Base-by-base conservation (phyloP, 139 green algal genomes). In the Mesotaenium endlicherianum region DNA sequence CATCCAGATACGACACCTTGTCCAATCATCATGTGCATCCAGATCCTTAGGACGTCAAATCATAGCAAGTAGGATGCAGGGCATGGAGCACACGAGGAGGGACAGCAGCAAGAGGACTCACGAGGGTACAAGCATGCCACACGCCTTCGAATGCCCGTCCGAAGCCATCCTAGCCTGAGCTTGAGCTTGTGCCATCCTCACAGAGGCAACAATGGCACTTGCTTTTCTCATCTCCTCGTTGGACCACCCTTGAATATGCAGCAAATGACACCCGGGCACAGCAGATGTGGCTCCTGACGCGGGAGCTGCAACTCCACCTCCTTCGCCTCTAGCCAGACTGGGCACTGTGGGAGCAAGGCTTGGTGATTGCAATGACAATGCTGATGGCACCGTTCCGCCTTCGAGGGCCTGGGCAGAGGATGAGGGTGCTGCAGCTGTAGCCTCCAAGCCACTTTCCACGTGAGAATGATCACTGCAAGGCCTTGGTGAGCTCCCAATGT, bases 141-240 rank as follows among this genome's bases (percentile, higher is more conserved):
- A 64, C 53, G 26, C 53, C 53, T 34, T 64, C 26, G 26, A 64
- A 64, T 64, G 26, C 26, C 26, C 26, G 20, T 64, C 53, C 53
- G 20, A 64, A 64, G 26, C 20, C 20, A 6, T 72, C 60, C 60
- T 72, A 47, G 8, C 8, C 11, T 14, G 6, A 47, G 5, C 6
- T 11, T 72, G 60, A n/a, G 60, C 60, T 38, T 72, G 60, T 6
- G 60, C 60, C 6, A 38, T 14, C 41, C 60, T 36, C 41, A 38
- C 60, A 47, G 60, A 36, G 41, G 70, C 70, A 5, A 78, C 70
- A n/a, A 78, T 69, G 45, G 70, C 70, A 6, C 70, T 78, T 49
- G 70, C 70, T 59, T 55, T 49, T 8, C 47, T 4, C 70, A 78
- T 78, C 5, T 78, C 70, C 20, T 78, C 70, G 39, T n/a, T 5